These are phyloP conservation scores for Wallemia ichthyophaga DNA, from an alignment of 1,284 basidiomycete genomes.

Conservation along the genomic window DNA sequence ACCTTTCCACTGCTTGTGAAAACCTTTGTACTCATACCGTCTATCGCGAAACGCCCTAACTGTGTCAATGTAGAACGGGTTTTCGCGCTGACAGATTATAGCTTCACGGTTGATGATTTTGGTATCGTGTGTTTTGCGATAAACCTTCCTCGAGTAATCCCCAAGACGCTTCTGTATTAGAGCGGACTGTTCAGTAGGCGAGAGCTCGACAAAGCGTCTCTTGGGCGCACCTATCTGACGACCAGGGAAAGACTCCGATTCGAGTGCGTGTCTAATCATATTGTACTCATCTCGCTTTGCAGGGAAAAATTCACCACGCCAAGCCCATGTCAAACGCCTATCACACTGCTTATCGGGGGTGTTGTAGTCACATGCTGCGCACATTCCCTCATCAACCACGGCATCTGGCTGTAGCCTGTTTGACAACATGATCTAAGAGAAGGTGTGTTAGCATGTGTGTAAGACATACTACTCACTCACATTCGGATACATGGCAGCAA, in stretches of 20 bases:
- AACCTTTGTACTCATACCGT: constrained; percentile 94
- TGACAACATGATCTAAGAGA: constrained; percentile 81
- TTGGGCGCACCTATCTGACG: constrained; percentile 39
- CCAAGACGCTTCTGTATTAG: constrained; percentile 86
- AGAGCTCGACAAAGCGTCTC: constrained; percentile 57
- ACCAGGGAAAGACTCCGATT: constrained; percentile 74
- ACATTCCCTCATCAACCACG: constrained; percentile 82
- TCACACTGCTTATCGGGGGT: constrained; percentile 86
- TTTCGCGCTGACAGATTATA: constrained; percentile 92
- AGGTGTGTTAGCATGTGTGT: not conserved
- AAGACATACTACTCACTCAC: not conserved
- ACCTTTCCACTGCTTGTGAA: constrained; percentile 99
- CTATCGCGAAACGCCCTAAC: constrained; percentile 91
- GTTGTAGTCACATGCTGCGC: constrained; percentile 96
- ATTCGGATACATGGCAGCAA: constrained; percentile 99
- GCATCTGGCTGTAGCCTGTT: constrained; percentile 97
- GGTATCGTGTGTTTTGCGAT: constrained; percentile 97
- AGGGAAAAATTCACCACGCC: constrained; percentile 96
- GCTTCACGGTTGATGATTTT: constrained; percentile 78
- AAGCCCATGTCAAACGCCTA: constrained; percentile 83
- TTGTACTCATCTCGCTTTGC: constrained; percentile 94
- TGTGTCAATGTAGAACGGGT: constrained; percentile 98
- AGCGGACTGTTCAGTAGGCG: constrained; percentile 62
- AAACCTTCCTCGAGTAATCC: constrained; percentile 94
- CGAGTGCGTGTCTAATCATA: constrained; percentile 92